phyloP scores from a whole-genome alignment of 2,329 filamentous ascomycete species.

The Neurospora crassa region DNA sequence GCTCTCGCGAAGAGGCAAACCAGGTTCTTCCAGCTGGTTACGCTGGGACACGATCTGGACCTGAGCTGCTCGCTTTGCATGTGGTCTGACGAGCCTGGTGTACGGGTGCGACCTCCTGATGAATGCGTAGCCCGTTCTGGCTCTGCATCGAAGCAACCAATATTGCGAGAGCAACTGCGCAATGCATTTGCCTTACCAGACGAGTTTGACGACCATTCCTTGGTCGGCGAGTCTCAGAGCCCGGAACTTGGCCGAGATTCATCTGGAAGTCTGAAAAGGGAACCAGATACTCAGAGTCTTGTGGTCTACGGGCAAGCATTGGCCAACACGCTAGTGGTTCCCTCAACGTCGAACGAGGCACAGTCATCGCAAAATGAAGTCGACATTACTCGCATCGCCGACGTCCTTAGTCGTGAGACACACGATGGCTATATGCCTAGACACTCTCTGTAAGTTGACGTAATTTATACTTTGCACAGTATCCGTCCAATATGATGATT shows the following conservation, averaged over 20 bases:
- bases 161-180: slow-evolving; percentile 16
- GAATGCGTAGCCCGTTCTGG: neutral
- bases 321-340: neutral
- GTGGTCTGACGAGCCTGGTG: slow-evolving; percentile 11
- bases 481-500: neutral
- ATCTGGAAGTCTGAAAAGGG: neutral
- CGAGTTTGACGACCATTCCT: slow-evolving; percentile 28
- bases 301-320: neutral
- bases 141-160: slow-evolving; percentile 7
- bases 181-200: slow-evolving; percentile 25
- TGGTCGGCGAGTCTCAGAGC: neutral
- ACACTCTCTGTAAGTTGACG: slow-evolving; percentile 11
- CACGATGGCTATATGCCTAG: slow-evolving; percentile 15
- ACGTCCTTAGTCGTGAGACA: slow-evolving; percentile 8
- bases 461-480: neutral
- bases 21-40: slow-evolving; percentile 18
- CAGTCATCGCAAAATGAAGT: neutral
- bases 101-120: slow-evolving; percentile 9
- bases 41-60: slow-evolving; percentile 13
- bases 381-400: slow-evolving; percentile 6
- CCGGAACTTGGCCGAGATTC: neutral
- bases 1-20: slow-evolving; percentile 8
- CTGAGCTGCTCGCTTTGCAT: slow-evolving; percentile 16
- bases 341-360: neutral
- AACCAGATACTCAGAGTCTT: neutral